Conservation (phyloP, 129 eudicot species). For the Lactuca sativa region DNA sequence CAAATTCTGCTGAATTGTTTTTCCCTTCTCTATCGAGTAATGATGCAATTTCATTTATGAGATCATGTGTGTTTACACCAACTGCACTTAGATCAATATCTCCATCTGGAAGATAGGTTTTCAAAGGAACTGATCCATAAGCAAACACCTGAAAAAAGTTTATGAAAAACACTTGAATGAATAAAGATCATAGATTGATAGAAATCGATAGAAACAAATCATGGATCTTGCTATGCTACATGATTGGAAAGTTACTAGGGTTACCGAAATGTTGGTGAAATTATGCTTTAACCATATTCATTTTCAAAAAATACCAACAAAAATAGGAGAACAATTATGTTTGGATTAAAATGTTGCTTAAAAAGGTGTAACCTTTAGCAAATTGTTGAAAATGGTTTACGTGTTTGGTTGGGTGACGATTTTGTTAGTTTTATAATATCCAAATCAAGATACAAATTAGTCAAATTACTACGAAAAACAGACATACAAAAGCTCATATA, state of each 20-base stretch:
- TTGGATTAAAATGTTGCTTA: background rate
- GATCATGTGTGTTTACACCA: slow-evolving; percentile 59
- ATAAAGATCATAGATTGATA: background rate
- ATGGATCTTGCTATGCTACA: background rate
- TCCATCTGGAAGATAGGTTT: slow-evolving; percentile 98
- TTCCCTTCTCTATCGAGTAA: slow-evolving; percentile 65
- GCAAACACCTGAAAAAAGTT: slow-evolving; percentile 62
- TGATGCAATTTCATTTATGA: slow-evolving; percentile 56
- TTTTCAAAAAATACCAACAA: background rate
- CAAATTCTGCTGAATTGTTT: slow-evolving; percentile 49
- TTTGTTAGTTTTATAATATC: background rate
- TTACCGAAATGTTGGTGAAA: background rate
- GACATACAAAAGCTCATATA: background rate
- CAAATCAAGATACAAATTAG: background rate
- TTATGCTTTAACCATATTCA: background rate
- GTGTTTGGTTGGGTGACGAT: background rate
- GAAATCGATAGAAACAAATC: background rate
- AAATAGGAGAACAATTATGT: background rate
- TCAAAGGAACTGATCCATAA: slow-evolving; percentile 92
- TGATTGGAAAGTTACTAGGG: background rate
- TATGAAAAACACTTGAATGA: background rate
- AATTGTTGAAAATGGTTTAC: background rate
- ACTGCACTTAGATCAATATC: slow-evolving; percentile 88
- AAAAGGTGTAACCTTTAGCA: background rate
- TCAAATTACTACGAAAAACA: background rate